These are phyloP conservation scores for Leccinum variicolor DNA, from an alignment of 768 basidiomycete genomes.

Conservation along the genomic window DNA sequence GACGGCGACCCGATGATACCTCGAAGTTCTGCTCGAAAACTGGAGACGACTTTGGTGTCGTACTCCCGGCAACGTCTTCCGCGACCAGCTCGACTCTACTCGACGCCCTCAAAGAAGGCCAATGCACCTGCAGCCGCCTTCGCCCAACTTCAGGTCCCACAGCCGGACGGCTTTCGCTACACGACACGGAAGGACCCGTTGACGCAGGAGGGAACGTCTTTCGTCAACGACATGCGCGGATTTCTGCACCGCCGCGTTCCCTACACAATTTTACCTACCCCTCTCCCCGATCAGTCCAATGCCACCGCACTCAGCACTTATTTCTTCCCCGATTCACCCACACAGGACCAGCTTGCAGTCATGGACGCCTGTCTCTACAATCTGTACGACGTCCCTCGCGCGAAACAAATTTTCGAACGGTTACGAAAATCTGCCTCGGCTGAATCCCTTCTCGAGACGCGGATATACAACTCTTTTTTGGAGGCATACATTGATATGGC, in stretches of 20 bases:
- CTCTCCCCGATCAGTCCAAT: slow-evolving; percentile 49
- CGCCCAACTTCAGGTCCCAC: slow-evolving; percentile 34
- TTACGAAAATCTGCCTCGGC: slow-evolving; percentile 45
- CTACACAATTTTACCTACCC: slow-evolving; percentile 64
- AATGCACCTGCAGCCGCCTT: slow-evolving; percentile 53
- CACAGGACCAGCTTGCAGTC: slow-evolving; percentile 67
- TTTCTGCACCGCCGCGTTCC: slow-evolving; percentile 47
- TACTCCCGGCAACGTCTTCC: slow-evolving; percentile 65
- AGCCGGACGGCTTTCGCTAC: slow-evolving; percentile 38
- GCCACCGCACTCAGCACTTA: slow-evolving; percentile 39
- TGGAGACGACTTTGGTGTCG: slow-evolving; percentile 47
- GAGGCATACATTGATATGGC: slow-evolving; percentile 64
- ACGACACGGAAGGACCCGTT: slow-evolving; percentile 22
- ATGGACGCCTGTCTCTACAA: slow-evolving; percentile 80
- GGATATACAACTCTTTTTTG: slow-evolving; percentile 64
- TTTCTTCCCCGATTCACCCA: slow-evolving; percentile 62
- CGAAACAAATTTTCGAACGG: slow-evolving; percentile 66
- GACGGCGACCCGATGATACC: slow-evolving; percentile 25
- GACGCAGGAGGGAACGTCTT: slow-evolving; percentile 9
- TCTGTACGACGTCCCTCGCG: slow-evolving; percentile 51
- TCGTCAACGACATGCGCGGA: slow-evolving; percentile 40
- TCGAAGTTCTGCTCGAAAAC: slow-evolving; percentile 24
- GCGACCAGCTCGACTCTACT: slow-evolving; percentile 68
- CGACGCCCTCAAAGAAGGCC: slow-evolving; percentile 55
- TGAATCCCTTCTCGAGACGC: slow-evolving; percentile 44